Evolutionary conservation across 2,329 filamentous ascomycete species (phyloP).

Genomic region (Aquanectria penicillioides): DNA sequence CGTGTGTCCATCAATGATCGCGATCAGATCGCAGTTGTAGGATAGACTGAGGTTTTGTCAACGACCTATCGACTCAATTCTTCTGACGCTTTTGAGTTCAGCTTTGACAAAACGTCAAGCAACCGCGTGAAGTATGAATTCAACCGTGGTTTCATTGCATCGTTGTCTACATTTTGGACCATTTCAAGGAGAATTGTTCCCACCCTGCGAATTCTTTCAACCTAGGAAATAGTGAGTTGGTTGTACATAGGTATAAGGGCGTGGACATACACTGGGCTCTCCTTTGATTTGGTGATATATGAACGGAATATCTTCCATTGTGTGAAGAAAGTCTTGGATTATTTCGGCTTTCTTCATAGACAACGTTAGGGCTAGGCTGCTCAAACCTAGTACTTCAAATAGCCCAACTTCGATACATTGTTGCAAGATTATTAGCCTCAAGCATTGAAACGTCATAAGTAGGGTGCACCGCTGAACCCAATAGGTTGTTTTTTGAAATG

Average conservation of each 20-base stretch:
- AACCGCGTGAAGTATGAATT: not conserved
- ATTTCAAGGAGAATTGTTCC: conserved; percentile 3
- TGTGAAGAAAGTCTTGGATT: not conserved
- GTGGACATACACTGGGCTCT: not conserved
- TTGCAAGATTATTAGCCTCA: not conserved
- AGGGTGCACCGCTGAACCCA: not conserved
- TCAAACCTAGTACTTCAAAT: not conserved
- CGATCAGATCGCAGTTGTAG: too few species aligned
- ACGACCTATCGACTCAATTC: not conserved
- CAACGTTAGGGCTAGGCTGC: not conserved
- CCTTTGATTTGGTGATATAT: not conserved
- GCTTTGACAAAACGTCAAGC: not conserved
- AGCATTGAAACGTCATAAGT: not conserved
- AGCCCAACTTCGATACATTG: not conserved
- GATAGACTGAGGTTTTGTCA: too few species aligned
- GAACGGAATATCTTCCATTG: not conserved
- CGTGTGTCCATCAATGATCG: too few species aligned
- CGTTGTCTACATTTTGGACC: not conserved
- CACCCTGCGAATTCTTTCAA: not conserved
- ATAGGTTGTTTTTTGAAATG: not conserved
- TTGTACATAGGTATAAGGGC: not conserved
- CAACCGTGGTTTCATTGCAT: not conserved
- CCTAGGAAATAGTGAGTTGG: not conserved
- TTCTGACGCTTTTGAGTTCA: not conserved
- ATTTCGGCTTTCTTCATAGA: not conserved